Base-by-base conservation (phyloP, 31 red algal species). In the Bonnemaisonia californica region DNA sequence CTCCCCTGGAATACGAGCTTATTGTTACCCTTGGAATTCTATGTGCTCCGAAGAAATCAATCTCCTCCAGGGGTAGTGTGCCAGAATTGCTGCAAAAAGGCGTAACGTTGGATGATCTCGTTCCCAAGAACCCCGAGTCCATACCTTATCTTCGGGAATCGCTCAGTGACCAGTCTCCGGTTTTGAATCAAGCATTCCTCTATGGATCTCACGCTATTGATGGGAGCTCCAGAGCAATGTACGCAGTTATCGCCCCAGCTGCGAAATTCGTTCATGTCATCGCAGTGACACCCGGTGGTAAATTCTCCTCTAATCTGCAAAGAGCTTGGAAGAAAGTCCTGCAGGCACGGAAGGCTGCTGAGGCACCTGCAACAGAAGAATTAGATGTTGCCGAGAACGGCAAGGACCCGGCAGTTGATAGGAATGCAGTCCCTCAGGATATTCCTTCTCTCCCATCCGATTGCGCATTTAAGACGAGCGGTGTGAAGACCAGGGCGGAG, bases 201-300 rank as follows among this genome's bases (percentile, higher is more conserved):
- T 95, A 86, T 40, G 90, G 94, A 0, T 88, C 81, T 30, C 85
- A 85, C 69, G 90, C 89, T 11, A 40, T 58, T 36, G 90, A 97
- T 65, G 83, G 74, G 29, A 93, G 76, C 45, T 80, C 83, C 2
- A 72, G 95, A 54, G 95, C 74, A 12, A 33, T 93, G 38, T 93
- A 86, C 38, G 84, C 74, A 22, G 28, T 90, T 37, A 37, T 92
- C 12, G 86, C 86, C 9, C 86, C 89, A 13, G 83, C 79, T 33
- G 76, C 86, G 21, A 86, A 89, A 42, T 38, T 88, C 37, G 81
- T 74, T 11, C 69, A 91, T 58, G 57, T 92, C 30, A 70, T 96
- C 31, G 88, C 86, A 34, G 93, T 90, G 40, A 88, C 88, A 11
- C 82, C 79, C 8, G 31, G 80, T 56, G 82, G 63, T 22, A 36